Percentiles rank a stretch among this genome's conserved stretches.
Evolutionary conservation across 495 filamentous ascomycete genomes (phyloP).

Genomic region (Penicillium longicatenatum): DNA sequence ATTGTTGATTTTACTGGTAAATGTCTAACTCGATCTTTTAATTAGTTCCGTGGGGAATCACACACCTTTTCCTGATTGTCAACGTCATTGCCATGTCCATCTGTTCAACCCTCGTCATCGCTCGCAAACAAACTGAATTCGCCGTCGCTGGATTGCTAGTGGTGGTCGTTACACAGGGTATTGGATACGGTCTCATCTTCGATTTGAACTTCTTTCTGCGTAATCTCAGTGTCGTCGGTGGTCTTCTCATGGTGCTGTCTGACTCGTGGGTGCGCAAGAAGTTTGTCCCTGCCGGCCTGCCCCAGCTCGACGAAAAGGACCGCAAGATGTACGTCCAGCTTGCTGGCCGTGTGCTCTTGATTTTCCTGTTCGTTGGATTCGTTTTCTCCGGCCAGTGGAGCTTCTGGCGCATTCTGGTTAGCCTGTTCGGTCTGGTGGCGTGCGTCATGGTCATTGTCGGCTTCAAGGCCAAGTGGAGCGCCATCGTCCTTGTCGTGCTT

Average conservation of each 20-base stretch:
- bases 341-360: conserved; percentile 91
- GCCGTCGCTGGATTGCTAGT: conserved; percentile 86
- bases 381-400: conserved; percentile 94
- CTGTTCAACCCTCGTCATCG: conserved; percentile 84
- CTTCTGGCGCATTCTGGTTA: conserved; percentile 79
- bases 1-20: background rate
- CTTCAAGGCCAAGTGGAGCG: conserved; percentile 99
- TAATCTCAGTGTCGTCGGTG: conserved; percentile 95
- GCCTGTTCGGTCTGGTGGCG: conserved; percentile 78
- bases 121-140: conserved; percentile 86
- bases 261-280: conserved; percentile 97
- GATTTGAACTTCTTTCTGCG: conserved; percentile 99
- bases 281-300: conserved; percentile 93
- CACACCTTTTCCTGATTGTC: conserved; percentile 87
- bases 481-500: conserved; percentile 89
- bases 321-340: conserved; percentile 99
- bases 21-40: conserved; percentile 20
- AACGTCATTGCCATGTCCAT: conserved; percentile 88
- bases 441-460: conserved; percentile 99
- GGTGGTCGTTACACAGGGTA: conserved; percentile 93
- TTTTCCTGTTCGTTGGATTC: conserved; percentile 96
- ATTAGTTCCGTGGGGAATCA: conserved; percentile 84
- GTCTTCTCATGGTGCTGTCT: conserved; percentile 94
- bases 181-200: conserved; percentile 97
- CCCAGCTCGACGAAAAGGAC: conserved; percentile 95